Base-by-base conservation (phyloP, 192 early-diverging fungal genomes). In the Martensiomyces pterosporus region DNA sequence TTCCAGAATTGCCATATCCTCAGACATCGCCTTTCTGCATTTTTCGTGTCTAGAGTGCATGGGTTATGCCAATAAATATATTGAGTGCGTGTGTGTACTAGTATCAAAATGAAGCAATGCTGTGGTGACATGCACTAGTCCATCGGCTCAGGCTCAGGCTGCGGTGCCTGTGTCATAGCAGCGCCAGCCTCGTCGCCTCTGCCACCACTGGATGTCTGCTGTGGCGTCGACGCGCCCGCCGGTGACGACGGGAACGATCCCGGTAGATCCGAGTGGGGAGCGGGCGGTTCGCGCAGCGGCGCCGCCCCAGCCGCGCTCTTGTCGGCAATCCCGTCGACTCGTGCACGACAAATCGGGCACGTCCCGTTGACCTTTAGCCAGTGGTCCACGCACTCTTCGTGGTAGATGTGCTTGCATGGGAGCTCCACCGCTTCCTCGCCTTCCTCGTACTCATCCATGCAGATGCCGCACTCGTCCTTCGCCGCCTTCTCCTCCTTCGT, bases 281-380 rank as follows among this genome's bases (percentile, higher is more conserved):
- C 51, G n/a, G 59, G 59, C 9, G 27, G 27, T 7, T 42, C 14
- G n/a, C 35, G 44, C 16, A 26, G 43, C 6, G 38, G 17, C 9
- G n/a, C 17, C 2, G 14, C 41, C 2, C 16, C 26, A 10, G 32
- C 23, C 9, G 44, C 44, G 21, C 41, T 50, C 2, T 51, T 41
- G 4, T 35, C 37, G 1, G 68, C 76, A 35, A 83, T 63, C 4
- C 64, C 47, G n/a, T n/a, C n/a, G n/a, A n/a, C n/a, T n/a, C n/a
- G n/a, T 22, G 77, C 67, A 40, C 83, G 64, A 49, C 92, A 95
- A 19, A 92, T 88, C 17, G 92, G 92, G 67, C 92, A 95, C 8
- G 92, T 91, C 5, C 91, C 93, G 51, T 94, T 96, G 43, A 94
- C 77, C 55, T 87, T 88, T 36, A 98, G 76, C 95, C 95, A 98